Percentiles rank a stretch among this genome's conserved stretches.
phyloP scores from a whole-genome alignment of 2,329 filamentous ascomycete species.

The Emmonsiellopsis sp. region DNA sequence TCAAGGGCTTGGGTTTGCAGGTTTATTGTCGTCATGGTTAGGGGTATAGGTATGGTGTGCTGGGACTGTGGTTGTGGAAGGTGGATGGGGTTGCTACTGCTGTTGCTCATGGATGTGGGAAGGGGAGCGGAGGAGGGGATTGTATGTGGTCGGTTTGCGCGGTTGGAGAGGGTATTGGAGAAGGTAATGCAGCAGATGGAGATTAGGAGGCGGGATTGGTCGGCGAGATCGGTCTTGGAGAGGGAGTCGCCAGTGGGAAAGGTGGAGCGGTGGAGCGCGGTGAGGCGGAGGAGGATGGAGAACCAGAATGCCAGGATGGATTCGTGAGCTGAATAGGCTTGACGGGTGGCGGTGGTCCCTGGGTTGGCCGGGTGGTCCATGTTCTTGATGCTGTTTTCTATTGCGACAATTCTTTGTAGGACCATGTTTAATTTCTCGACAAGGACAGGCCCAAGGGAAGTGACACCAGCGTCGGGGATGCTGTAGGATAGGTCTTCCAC shows the following conservation, averaged over 20 bases:
- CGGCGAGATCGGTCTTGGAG: slow-evolving; percentile 19
- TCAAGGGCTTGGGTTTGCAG: slow-evolving; percentile 36
- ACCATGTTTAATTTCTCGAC: slow-evolving; percentile 33
- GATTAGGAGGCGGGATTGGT: slow-evolving; percentile 29
- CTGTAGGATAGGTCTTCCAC: slow-evolving; percentile 31
- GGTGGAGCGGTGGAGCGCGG: slow-evolving; percentile 31
- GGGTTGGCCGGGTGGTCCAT: slow-evolving; percentile 5
- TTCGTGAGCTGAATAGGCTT: slow-evolving; percentile 20
- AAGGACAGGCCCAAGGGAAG: slow-evolving; percentile 23
- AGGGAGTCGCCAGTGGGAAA: slow-evolving; percentile 20
- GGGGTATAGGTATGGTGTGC: neutral
- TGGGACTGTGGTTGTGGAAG: neutral
- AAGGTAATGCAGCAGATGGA: slow-evolving; percentile 33
- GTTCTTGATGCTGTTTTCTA: slow-evolving; percentile 19
- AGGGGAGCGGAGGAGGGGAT: slow-evolving; percentile 18
- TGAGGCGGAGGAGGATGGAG: slow-evolving; percentile 31
- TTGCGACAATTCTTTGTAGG: slow-evolving; percentile 27
- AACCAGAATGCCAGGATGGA: slow-evolving; percentile 31
- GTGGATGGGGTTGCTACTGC: too few relatives aligned
- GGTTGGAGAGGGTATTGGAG: slow-evolving; percentile 26
- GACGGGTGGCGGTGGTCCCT: slow-evolving; percentile 8
- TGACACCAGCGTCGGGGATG: slow-evolving; percentile 25
- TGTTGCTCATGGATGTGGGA: slow-evolving; percentile 9
- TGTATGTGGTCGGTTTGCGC: slow-evolving; percentile 22
- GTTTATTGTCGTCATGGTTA: slow-evolving; percentile 22